A percentile compares a stretch with the other conserved stretches of the same genome.
phyloP scores from a whole-genome alignment of 176 grass and related monocot species.

The Triticum turgidum region DNA sequence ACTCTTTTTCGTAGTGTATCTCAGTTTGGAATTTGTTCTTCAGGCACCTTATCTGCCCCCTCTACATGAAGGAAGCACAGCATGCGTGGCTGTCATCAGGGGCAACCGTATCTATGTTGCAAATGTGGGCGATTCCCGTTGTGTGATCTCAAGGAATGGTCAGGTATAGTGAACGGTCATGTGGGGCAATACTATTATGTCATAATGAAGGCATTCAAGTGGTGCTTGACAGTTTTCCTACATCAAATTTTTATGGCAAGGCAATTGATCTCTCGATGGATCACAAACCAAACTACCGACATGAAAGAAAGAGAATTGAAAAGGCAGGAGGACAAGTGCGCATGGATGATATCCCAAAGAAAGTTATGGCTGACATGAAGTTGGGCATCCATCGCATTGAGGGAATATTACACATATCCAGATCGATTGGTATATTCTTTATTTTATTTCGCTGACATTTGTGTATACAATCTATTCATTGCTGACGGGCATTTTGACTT shows the following conservation, averaged over 20 bases:
- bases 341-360: too few species aligned
- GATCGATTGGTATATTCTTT: neutral
- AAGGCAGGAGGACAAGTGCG: neutral
- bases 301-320: neutral
- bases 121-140: conserved; percentile 10
- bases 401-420: neutral
- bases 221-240: conserved; percentile 4
- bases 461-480: neutral
- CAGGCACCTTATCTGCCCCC: conserved; percentile 12
- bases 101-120: neutral
- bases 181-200: neutral
- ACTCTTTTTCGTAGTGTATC: neutral
- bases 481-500: neutral
- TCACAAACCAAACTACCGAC: neutral
- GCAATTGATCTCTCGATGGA: neutral
- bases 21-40: neutral
- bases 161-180: conserved; percentile 12
- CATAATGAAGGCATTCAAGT: neutral
- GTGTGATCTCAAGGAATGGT: conserved; percentile 24
- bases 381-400: too few species aligned
- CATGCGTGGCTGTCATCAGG: conserved; percentile 14
- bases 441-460: neutral
- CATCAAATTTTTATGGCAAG: conserved; percentile 3
- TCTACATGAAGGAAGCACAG: neutral
- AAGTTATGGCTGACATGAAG: too few species aligned